phyloP scores from a whole-genome alignment of 2,329 filamentous ascomycete genomes.

The Colletotrichum nymphaeae region DNA sequence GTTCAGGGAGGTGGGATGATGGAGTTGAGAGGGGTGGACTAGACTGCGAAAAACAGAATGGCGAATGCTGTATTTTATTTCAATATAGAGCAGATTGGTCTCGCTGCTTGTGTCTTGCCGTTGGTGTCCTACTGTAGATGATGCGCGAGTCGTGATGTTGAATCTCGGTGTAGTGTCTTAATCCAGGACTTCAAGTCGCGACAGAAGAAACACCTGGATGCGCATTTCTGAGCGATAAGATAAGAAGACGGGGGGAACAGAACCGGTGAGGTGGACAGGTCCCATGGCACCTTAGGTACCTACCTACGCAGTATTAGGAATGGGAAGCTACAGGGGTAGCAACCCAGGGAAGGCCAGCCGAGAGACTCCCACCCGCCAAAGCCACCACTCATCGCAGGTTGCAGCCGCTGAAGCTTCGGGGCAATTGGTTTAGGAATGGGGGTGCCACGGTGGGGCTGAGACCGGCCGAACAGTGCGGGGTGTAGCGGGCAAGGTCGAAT shows the following conservation, averaged over 20 bases:
- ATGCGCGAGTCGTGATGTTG: background rate
- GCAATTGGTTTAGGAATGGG: conserved; percentile 12
- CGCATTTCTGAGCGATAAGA: conserved; percentile 7
- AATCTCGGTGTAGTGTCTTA: too few relatives aligned
- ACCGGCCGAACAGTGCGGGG: background rate
- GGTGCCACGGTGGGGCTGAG: background rate
- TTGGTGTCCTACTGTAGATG: background rate
- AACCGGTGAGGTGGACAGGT: too few relatives aligned
- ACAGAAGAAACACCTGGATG: background rate
- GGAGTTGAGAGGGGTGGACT: background rate
- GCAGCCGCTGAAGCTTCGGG: conserved; percentile 1
- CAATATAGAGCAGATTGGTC: background rate
- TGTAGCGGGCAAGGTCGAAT: background rate
- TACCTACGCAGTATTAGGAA: background rate
- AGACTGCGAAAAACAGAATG: background rate
- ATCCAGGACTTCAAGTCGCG: background rate
- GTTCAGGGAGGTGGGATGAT: background rate
- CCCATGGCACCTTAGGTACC: too few relatives aligned
- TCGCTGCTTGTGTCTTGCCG: background rate
- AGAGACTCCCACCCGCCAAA: background rate
- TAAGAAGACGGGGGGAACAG: background rate
- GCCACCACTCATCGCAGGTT: background rate
- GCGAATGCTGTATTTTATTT: background rate
- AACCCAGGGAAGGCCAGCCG: background rate
- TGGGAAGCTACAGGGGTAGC: conserved; percentile 2